Conservation (phyloP, 2,329 filamentous ascomycete genomes). For the Fusarium sp. region DNA sequence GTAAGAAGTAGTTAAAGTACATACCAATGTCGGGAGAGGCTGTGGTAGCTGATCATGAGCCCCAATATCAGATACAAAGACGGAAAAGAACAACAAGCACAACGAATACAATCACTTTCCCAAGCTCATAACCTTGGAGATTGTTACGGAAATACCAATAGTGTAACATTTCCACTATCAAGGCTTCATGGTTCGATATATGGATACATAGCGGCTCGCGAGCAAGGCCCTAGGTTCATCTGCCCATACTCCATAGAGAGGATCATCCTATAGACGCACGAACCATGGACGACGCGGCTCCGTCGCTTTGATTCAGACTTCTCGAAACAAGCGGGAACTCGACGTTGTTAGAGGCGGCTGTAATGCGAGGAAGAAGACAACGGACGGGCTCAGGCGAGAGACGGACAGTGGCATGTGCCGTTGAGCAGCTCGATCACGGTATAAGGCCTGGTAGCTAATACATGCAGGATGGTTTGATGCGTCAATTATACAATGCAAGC, state of each 20-base stretch:
- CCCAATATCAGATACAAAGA: slow-evolving; percentile 22
- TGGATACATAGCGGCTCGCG: slow-evolving; percentile 13
- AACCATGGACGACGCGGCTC: slow-evolving; percentile 7
- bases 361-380: slow-evolving; percentile 15
- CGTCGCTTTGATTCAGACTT: slow-evolving; percentile 35
- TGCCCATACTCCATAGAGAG: slow-evolving; percentile 7
- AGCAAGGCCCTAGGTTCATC: slow-evolving; percentile 15
- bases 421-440: neutral
- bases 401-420: slow-evolving; percentile 15
- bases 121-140: neutral
- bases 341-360: slow-evolving; percentile 1
- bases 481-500: slow-evolving; percentile 15
- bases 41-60: slow-evolving; percentile 33
- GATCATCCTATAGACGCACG: slow-evolving; percentile 31
- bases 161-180: neutral
- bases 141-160: neutral
- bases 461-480: slow-evolving; percentile 8
- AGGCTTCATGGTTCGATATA: slow-evolving; percentile 24
- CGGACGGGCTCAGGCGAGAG: slow-evolving; percentile 32
- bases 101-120: neutral
- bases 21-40: slow-evolving; percentile 17
- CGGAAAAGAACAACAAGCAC: neutral
- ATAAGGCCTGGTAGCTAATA: slow-evolving; percentile 3
- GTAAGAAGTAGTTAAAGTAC: neutral
- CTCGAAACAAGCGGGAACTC: slow-evolving; percentile 44